A percentile compares a stretch with the other conserved stretches of the same genome.
These are phyloP conservation scores for Penicillium griseofulvum DNA, from an alignment of 2,329 filamentous ascomycete genomes.

Conservation along the genomic window DNA sequence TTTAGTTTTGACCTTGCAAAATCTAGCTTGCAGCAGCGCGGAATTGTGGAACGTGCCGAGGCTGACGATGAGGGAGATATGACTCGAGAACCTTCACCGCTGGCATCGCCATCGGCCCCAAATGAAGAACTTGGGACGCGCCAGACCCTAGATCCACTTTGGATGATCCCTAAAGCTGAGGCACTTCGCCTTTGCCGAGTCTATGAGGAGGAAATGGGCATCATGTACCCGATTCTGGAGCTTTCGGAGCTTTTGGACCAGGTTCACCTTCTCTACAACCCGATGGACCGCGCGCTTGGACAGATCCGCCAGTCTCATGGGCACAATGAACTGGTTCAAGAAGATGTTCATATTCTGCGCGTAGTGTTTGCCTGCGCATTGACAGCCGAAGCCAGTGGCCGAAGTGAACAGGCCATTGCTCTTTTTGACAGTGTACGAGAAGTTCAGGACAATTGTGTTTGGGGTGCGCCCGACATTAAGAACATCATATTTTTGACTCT, in stretches of 20 bases:
- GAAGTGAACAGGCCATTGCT: conserved; percentile 68
- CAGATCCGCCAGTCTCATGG: not conserved
- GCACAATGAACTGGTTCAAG: conserved; percentile 53
- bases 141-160: conserved; percentile 66
- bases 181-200: conserved; percentile 73
- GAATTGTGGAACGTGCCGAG: conserved; percentile 61
- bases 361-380: conserved; percentile 76
- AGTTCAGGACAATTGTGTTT: conserved; percentile 62
- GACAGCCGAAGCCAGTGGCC: conserved; percentile 72
- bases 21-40: conserved; percentile 80
- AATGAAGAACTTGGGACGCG: conserved; percentile 24
- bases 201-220: conserved; percentile 82
- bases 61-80: conserved; percentile 57
- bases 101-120: conserved; percentile 28
- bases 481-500: conserved; percentile 58
- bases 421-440: conserved; percentile 75
- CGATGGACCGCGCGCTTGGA: conserved; percentile 6
- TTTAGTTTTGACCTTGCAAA: conserved; percentile 85
- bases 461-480: conserved; percentile 58
- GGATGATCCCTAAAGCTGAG: conserved; percentile 71
- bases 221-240: conserved; percentile 83
- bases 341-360: conserved; percentile 70
- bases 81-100: conserved; percentile 38
- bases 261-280: conserved; percentile 59
- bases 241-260: conserved; percentile 67